These are phyloP conservation scores for Sugiyamaella floridensis DNA, from an alignment of 805 yeast genomes.

Conservation along the genomic window DNA sequence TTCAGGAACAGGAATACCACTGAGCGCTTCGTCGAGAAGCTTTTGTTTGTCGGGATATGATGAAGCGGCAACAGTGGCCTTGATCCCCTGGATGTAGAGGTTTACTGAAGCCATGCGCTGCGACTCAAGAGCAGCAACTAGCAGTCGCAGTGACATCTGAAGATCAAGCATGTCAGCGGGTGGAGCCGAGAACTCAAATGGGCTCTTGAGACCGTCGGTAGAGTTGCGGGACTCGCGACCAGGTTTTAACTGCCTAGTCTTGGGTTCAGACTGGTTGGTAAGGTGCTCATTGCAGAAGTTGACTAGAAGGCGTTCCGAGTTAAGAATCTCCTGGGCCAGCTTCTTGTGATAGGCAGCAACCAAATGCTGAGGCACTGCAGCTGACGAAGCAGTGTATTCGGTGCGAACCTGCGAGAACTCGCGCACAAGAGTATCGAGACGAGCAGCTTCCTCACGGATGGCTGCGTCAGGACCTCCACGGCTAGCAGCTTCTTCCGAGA, in stretches of 20 bases:
- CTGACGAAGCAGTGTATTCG: background rate
- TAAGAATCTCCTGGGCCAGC: constrained; percentile 19
- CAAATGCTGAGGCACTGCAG: background rate
- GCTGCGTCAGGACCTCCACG: constrained; percentile 12
- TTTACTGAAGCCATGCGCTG: constrained; percentile 5
- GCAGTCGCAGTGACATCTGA: constrained; percentile 20
- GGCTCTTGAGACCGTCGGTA: background rate
- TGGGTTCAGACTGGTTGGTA: constrained; percentile 1
- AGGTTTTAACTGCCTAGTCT: background rate
- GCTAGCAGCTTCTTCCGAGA: constrained; percentile 14
- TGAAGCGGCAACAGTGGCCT: constrained; percentile 11
- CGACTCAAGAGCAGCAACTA: constrained; percentile 18
- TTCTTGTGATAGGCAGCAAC: constrained; percentile 12
- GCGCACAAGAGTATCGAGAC: constrained; percentile 9
- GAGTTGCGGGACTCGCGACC: too few relatives aligned
- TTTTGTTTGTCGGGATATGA: constrained; percentile 10
- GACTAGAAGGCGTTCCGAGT: constrained; percentile 19
- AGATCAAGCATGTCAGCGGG: constrained; percentile 11
- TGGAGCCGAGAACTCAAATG: background rate
- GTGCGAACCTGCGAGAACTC: background rate
- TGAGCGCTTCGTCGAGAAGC: constrained; percentile 19
- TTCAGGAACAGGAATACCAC: constrained; percentile 19
- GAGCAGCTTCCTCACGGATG: constrained; percentile 15
- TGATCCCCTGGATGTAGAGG: constrained; percentile 22
- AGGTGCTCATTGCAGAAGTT: constrained; percentile 15